Base-by-base conservation (phyloP, 805 yeast genomes). In the Zygosaccharomyces rouxii region DNA sequence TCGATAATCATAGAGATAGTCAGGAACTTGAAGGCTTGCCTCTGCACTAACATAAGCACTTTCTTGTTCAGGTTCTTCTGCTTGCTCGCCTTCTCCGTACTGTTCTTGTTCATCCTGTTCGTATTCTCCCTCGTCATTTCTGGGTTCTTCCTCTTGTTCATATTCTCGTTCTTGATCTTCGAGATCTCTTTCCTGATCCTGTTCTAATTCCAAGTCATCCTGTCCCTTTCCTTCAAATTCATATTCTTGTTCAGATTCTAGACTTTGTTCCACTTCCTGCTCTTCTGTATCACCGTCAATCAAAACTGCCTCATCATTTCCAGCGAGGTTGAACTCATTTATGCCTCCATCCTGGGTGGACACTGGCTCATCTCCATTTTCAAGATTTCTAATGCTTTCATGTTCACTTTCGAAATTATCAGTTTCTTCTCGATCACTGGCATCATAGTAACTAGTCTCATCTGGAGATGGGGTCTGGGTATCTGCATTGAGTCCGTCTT, bases 1-100 rank as follows among this genome's bases (percentile, higher is more conserved):
- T 35, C 44, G 50, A 42, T 48, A 47, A 28, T 55, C 49, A 31
- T 47, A 49, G 1, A 48, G 16, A 35, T 50, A 46, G 9, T 35
- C 18, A 7, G 50, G 50, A 13, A 47, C 37, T 21, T 48, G 38
- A 45, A 28, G 29, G 14, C 9, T 16, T 19, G 18, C n/a, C 22
- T 16, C 9, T 18, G 26, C 23, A 5, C n/a, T 16, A 2, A 3
- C 22, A n/a, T 14, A 5, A 38, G 5, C n/a, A 21, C 28, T 38
- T 9, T 26, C 26, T 21, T 46, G 23, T 33, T 5, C 26, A 14
- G 21, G 29, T 13, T 21, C 29, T 11, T 18, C 31, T 16, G 23
- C 5, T 14, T 35, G 41, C 35, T 26, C 10, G 10, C 11, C 37
- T 33, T 16, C 14, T 33, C 14, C 22, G 37, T n/a, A 2, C 5